Percentiles rank a stretch among this genome's conserved stretches.
These are phyloP conservation scores for Tilletia horrida DNA, from an alignment of 1,284 basidiomycete genomes.

Conservation along the genomic window DNA sequence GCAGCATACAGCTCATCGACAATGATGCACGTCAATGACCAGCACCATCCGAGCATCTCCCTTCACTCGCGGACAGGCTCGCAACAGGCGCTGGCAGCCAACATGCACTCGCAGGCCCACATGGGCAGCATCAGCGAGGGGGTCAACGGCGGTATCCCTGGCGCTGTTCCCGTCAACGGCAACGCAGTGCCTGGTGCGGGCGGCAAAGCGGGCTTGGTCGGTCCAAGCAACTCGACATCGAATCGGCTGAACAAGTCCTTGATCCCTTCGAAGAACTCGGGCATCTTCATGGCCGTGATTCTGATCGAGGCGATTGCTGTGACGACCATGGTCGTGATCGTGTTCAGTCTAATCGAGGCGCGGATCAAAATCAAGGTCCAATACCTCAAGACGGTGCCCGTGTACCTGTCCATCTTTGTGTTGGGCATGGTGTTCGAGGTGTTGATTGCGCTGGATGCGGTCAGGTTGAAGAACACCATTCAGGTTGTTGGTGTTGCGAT, in stretches of 20 bases:
- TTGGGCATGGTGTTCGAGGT: constrained; percentile 43
- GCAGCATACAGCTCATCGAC: constrained; percentile 12
- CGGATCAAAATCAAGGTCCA: constrained; percentile 33
- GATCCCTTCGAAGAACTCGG: constrained; percentile 7
- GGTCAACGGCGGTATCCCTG: neutral
- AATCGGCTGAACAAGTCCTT: neutral
- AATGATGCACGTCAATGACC: constrained; percentile 11
- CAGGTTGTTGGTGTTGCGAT: constrained; percentile 42
- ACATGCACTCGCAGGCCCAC: neutral
- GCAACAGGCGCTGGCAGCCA: neutral
- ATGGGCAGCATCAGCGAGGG: neutral
- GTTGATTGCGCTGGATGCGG: constrained; percentile 40
- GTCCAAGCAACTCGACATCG: neutral
- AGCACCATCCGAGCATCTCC: neutral
- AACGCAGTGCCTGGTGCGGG: neutral
- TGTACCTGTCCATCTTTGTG: constrained; percentile 43
- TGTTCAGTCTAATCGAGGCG: constrained; percentile 35
- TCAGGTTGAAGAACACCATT: constrained; percentile 45
- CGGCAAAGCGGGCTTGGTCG: neutral
- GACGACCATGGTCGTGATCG: constrained; percentile 37
- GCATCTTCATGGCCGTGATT: constrained; percentile 18
- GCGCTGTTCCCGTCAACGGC: neutral
- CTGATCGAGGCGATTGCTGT: constrained; percentile 35
- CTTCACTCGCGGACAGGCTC: constrained; percentile 3
- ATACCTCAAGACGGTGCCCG: constrained; percentile 45